Evolutionary conservation across 78 protist species (phyloP), one percentile per base, ranked within the genome.

Genomic region (Dictyostelium citrinum): DNA sequence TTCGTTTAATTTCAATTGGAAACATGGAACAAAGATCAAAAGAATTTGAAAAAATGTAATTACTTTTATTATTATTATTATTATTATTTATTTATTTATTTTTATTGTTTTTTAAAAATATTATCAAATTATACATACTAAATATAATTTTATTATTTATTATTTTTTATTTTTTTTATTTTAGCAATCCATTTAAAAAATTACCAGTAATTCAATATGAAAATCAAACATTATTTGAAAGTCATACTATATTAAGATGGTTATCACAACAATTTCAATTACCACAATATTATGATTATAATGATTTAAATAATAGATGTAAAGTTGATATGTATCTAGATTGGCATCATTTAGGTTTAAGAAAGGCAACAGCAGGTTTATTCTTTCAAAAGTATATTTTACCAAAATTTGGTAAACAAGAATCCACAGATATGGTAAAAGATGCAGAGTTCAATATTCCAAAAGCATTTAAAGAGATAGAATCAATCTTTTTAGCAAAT

Each of bases 311-410:
- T 20, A 45, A 46, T 14, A 77, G 67, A 77, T 55, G 46, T 33
- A 27, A 55, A 33, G 46, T 80, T 16, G 84, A 80, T 22, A 80
- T 43, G 20, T 80, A 80, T 58, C 58, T 80, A 24, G 84, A 80
- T 55, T 80, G 84, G 84, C 84, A 80, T 58, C 84, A 80, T 80
- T 5, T 80, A 3, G 72, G 72, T 20, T 29, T 77, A 46, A 78
- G 60, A 46, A 78, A 61, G 12, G 51, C n/a, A 5, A 39, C 68
- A 29, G n/a, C 74, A 2, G 39, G n/a, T 20, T 33, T 35, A 14
- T 80, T 80, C 33, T 80, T 80, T 58, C 72, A 80, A 55, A 49
- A 80, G 35, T 55, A 35, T 80, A n/a, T 80, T 12, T 11, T 49
- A 12, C 84, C 84, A 55, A 80, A 55, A 16, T 55, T 49, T 29